These are phyloP conservation scores for Lodderomyces margitis DNA, from an alignment of 1,139 yeast species.

Conservation along the genomic window DNA sequence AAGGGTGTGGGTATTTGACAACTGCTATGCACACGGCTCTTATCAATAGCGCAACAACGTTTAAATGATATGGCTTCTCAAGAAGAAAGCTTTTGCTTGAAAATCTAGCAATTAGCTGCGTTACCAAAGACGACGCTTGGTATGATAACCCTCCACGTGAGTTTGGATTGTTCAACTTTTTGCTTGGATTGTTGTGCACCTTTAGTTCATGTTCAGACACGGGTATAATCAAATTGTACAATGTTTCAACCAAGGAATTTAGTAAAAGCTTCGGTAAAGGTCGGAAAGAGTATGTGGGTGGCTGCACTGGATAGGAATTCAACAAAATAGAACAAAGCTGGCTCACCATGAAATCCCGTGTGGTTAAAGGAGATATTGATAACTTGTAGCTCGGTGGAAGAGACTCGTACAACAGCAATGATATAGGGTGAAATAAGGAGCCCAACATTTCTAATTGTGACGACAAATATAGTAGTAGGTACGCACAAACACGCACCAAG, in stretches of 20 bases:
- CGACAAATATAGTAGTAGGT: constrained; percentile 59
- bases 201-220: constrained; percentile 21
- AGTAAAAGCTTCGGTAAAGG: constrained; percentile 12
- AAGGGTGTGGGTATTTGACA: constrained; percentile 47
- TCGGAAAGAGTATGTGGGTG: constrained; percentile 4
- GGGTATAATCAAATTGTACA: constrained; percentile 60
- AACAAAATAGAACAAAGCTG: constrained; percentile 41
- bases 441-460: constrained; percentile 44
- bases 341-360: constrained; percentile 59
- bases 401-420: constrained; percentile 35
- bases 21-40: constrained; percentile 54
- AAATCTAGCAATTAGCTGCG: constrained; percentile 51
- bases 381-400: constrained; percentile 50
- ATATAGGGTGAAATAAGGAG: constrained; percentile 39
- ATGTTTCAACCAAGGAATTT: constrained; percentile 48
- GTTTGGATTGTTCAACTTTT: constrained; percentile 31
- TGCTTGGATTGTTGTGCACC: constrained; percentile 23
- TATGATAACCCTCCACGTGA: constrained; percentile 56
- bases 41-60: constrained; percentile 56
- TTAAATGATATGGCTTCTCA: constrained; percentile 50
- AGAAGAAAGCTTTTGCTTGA: constrained; percentile 42
- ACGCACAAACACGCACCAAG: constrained; percentile 57
- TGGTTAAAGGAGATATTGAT: constrained; percentile 41
- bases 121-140: constrained; percentile 53
- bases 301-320: constrained; percentile 2